These are phyloP conservation scores for Mucor indicus DNA, from an alignment of 371 early-diverging fungal species.

Conservation along the genomic window DNA sequence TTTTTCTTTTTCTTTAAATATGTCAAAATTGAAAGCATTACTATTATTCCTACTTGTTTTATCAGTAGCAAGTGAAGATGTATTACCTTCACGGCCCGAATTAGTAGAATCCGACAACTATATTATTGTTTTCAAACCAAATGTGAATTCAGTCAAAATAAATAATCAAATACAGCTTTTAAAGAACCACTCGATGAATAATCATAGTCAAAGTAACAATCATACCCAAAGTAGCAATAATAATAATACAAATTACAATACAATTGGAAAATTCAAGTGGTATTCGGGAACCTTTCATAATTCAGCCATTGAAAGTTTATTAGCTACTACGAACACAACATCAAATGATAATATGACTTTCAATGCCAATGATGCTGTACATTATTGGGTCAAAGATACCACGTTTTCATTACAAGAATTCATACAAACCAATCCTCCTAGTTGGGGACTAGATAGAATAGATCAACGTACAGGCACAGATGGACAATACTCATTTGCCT, in stretches of 20 bases:
- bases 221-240: too few relatives aligned
- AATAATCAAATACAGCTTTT: slow-evolving; percentile 29
- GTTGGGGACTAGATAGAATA: slow-evolving; percentile 47
- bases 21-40: too few relatives aligned
- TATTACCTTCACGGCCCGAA: slow-evolving; percentile 10
- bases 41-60: too few relatives aligned
- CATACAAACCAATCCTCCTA: slow-evolving; percentile 39
- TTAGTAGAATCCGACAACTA: slow-evolving; percentile 24
- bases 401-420: slow-evolving; percentile 38
- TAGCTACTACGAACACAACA: slow-evolving; percentile 1
- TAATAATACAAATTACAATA: too few relatives aligned
- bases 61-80: too few relatives aligned
- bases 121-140: slow-evolving; percentile 36
- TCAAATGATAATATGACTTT: neutral
- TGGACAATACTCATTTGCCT: slow-evolving; percentile 30
- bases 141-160: slow-evolving; percentile 14
- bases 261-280: slow-evolving; percentile 43
- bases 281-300: slow-evolving; percentile 33
- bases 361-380: slow-evolving; percentile 17
- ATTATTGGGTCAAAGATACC: slow-evolving; percentile 42
- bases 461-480: slow-evolving; percentile 42
- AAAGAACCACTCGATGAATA: slow-evolving; percentile 13
- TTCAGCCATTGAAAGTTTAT: slow-evolving; percentile 18
- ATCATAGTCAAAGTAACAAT: neutral
- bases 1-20: too few relatives aligned